Conservation (phyloP, 2,329 filamentous ascomycete genomes). For the Diaporthe sp. region DNA sequence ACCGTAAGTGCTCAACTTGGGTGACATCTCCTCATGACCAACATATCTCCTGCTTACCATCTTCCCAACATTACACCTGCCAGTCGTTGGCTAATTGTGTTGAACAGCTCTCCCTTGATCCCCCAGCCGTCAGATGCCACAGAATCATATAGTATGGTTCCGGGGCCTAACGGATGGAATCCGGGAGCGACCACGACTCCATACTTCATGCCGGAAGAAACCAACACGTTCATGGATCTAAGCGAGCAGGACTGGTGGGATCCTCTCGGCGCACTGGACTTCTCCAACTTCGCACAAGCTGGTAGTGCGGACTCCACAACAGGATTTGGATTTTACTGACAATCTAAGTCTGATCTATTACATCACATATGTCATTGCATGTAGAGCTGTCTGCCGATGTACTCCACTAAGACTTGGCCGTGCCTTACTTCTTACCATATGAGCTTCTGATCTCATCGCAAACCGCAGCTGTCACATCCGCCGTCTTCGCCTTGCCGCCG, state of each 20-base stretch:
- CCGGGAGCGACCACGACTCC: background rate
- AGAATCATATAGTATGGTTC: background rate
- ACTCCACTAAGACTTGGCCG: too few relatives aligned
- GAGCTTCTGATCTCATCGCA: conserved; percentile 39
- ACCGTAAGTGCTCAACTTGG: background rate
- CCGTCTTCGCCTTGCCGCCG: conserved; percentile 54
- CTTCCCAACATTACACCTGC: background rate
- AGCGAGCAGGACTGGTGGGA: conserved; percentile 41
- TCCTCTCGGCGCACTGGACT: conserved; percentile 43
- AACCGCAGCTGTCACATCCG: conserved; percentile 45
- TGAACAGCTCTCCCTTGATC: background rate
- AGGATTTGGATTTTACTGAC: conserved; percentile 39
- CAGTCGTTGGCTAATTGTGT: background rate
- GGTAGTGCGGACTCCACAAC: conserved; percentile 40
- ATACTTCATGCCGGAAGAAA: conserved; percentile 17
- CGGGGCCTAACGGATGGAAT: conserved; percentile 4
- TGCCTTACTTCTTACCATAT: conserved; percentile 34
- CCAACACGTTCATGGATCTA: background rate
- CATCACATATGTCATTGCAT: background rate
- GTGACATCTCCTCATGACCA: background rate
- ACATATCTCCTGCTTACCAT: background rate
- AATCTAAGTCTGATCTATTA: background rate
- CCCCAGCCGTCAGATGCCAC: background rate
- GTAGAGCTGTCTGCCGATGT: background rate
- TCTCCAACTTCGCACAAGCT: conserved; percentile 44